Conservation (phyloP, 768 basidiomycete genomes). For the Sporobolomyces phaffii region DNA sequence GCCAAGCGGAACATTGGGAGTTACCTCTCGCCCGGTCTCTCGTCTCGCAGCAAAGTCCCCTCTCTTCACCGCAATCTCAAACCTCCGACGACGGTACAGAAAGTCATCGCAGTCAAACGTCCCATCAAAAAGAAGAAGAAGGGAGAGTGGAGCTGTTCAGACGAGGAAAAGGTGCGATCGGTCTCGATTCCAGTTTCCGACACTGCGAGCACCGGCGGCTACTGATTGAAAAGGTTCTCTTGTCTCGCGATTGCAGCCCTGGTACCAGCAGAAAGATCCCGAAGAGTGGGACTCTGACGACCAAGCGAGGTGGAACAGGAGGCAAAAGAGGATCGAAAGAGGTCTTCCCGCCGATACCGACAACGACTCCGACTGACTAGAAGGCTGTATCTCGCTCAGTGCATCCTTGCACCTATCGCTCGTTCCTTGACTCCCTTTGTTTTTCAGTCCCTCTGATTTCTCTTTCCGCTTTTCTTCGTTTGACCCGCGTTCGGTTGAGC, state of each 20-base stretch:
- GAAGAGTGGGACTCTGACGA: slow-evolving; percentile 33
- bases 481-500: neutral
- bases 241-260: too few relatives aligned
- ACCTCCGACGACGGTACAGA: slow-evolving; percentile 20
- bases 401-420: too few relatives aligned
- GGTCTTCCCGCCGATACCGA: slow-evolving; percentile 22
- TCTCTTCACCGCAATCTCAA: slow-evolving; percentile 33
- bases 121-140: slow-evolving; percentile 31
- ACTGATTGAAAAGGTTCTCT: too few relatives aligned
- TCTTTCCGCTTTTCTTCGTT: too few relatives aligned
- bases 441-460: too few relatives aligned
- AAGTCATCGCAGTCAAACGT: neutral
- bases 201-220: too few relatives aligned
- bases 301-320: slow-evolving; percentile 16
- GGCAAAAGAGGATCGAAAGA: slow-evolving; percentile 11
- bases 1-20: slow-evolving; percentile 4
- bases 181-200: too few relatives aligned
- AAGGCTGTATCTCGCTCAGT: too few relatives aligned
- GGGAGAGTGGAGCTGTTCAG: slow-evolving; percentile 33
- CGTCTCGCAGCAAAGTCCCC: slow-evolving; percentile 8
- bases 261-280: slow-evolving; percentile 19
- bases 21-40: slow-evolving; percentile 23
- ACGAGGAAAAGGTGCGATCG: slow-evolving; percentile 42
- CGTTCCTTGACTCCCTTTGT: too few relatives aligned
- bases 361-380: slow-evolving; percentile 4